Conservation (phyloP, 441 rosid genomes). For the Erodium texanum region DNA sequence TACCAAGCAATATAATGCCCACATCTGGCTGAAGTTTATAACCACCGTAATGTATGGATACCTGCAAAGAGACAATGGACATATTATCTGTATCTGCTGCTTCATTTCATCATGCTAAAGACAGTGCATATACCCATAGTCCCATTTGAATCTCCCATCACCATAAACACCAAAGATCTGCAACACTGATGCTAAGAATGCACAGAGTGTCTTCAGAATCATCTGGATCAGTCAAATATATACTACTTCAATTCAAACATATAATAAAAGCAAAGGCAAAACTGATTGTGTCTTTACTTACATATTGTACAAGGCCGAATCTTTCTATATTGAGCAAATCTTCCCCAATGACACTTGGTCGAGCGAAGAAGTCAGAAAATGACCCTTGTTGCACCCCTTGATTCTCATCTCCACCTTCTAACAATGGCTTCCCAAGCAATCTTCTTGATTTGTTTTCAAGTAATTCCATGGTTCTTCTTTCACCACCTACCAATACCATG, state of each 20-base stretch:
- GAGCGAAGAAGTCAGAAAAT: slow-evolving; percentile 48
- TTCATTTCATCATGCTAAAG: not conserved
- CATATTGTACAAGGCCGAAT: slow-evolving; percentile 82
- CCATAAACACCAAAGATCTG: slow-evolving; percentile 68
- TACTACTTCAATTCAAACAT: not conserved
- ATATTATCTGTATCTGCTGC: too few relatives aligned
- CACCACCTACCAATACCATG: slow-evolving; percentile 61
- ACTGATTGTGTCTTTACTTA: slow-evolving; percentile 25
- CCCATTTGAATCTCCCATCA: slow-evolving; percentile 78
- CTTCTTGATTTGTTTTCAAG: slow-evolving; percentile 52
- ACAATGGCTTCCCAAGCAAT: slow-evolving; percentile 33
- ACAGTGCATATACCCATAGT: slow-evolving; percentile 50
- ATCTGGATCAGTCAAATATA: too few relatives aligned
- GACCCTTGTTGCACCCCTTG: slow-evolving; percentile 24
- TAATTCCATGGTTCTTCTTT: slow-evolving; percentile 43
- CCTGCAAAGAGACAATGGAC: slow-evolving; percentile 33
- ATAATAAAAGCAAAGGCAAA: slow-evolving; percentile 2
- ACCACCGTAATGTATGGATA: slow-evolving; percentile 67
- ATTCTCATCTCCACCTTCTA: slow-evolving; percentile 29
- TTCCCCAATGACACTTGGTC: slow-evolving; percentile 48
- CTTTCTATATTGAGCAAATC: slow-evolving; percentile 56
- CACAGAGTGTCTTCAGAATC: slow-evolving; percentile 80
- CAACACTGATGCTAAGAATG: slow-evolving; percentile 60
- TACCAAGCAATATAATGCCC: slow-evolving; percentile 83
- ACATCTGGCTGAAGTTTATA: slow-evolving; percentile 90